Conservation (phyloP, 768 basidiomycete genomes). For the Galerina marginata region DNA sequence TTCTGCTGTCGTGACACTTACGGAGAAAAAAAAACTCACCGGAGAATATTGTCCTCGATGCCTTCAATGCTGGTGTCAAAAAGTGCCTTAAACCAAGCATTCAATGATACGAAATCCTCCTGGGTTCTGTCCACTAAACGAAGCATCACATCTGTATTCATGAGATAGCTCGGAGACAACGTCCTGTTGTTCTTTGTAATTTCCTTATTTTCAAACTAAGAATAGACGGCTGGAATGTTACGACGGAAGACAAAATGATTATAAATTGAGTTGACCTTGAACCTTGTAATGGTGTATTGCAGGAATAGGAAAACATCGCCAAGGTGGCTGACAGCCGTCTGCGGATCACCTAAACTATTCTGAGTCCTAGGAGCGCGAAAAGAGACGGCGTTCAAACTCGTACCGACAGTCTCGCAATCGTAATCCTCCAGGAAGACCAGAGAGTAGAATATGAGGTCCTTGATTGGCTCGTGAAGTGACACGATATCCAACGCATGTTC, state of each 20-base stretch:
- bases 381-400: conserved; percentile 28
- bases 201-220: conserved; percentile 54
- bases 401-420: conserved; percentile 83
- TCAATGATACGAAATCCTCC: conserved; percentile 51
- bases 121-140: conserved; percentile 43
- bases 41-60: conserved; percentile 79
- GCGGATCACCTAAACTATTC: conserved; percentile 73
- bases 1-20: background rate
- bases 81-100: conserved; percentile 75
- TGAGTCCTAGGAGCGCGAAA: background rate
- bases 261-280: conserved; percentile 47
- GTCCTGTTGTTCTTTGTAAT: conserved; percentile 53
- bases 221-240: conserved; percentile 9
- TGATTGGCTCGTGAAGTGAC: conserved; percentile 68
- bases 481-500: conserved; percentile 70
- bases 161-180: conserved; percentile 56
- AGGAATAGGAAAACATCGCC: conserved; percentile 81
- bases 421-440: conserved; percentile 70
- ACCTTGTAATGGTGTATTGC: conserved; percentile 69
- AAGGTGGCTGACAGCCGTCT: conserved; percentile 78
- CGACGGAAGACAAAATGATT: background rate
- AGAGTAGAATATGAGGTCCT: conserved; percentile 66
- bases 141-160: conserved; percentile 50
- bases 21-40: conserved; percentile 39
- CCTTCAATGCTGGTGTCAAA: conserved; percentile 82